Percentiles rank a stretch among this genome's conserved stretches.
Evolutionary conservation across 2,329 filamentous ascomycete genomes (phyloP).

Genomic region (Neofusicoccum kwambonambiense): DNA sequence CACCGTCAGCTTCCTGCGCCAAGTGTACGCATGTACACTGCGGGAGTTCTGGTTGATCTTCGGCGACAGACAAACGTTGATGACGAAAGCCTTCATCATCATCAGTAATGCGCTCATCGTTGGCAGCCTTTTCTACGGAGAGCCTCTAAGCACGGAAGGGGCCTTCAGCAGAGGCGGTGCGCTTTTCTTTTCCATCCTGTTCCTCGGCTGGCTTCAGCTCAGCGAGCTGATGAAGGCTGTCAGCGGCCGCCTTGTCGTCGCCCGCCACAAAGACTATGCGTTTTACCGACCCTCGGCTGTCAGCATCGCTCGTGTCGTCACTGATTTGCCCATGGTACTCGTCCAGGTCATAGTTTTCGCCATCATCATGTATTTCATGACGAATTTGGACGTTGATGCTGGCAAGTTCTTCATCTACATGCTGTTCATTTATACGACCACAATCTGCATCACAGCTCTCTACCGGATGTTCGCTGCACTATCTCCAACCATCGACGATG

Average conservation of each 20-base stretch:
- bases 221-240: conserved; percentile 78
- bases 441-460: conserved; percentile 61
- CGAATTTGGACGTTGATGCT: conserved; percentile 56
- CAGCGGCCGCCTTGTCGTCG: conserved; percentile 67
- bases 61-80: conserved; percentile 71
- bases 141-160: conserved; percentile 58
- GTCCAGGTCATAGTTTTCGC: conserved; percentile 59
- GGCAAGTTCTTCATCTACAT: conserved; percentile 67
- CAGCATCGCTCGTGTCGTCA: conserved; percentile 59
- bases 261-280: conserved; percentile 65
- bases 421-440: conserved; percentile 63
- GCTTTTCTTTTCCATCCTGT: conserved; percentile 66
- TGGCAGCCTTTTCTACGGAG: conserved; percentile 74
- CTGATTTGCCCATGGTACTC: conserved; percentile 62
- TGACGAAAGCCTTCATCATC: conserved; percentile 78
- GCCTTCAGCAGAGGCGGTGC: conserved; percentile 64
- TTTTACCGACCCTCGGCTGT: conserved; percentile 70
- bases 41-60: conserved; percentile 77
- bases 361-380: conserved; percentile 66
- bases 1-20: conserved; percentile 70
- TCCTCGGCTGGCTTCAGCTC: conserved; percentile 70
- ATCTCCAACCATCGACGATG: conserved; percentile 64
- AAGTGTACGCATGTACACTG: conserved; percentile 67
- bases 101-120: conserved; percentile 73
- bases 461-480: conserved; percentile 67